phyloP scores from a whole-genome alignment of 805 yeast genomes.

The baker's yeast (Saccharomyces cerevisiae) region DNA sequence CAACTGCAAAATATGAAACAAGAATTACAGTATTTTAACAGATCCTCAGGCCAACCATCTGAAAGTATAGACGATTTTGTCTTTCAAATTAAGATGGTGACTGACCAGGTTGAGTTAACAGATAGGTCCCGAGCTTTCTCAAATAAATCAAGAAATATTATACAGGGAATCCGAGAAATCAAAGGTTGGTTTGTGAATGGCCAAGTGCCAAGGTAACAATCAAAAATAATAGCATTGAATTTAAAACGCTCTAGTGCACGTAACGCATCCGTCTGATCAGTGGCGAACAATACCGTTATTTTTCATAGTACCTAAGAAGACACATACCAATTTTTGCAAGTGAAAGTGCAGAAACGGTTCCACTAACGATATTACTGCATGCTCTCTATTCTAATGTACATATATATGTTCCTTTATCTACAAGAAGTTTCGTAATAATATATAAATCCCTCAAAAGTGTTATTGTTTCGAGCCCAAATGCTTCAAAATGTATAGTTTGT shows the following conservation, averaged over 20 bases:
- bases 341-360: not conserved
- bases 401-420: not conserved
- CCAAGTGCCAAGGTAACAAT: conserved; percentile 17
- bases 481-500: conserved; percentile 3
- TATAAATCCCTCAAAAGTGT: conserved; percentile 5
- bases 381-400: conserved; percentile 1
- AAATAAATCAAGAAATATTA: conserved; percentile 14
- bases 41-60: conserved; percentile 7
- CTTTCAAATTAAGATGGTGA: conserved; percentile 25
- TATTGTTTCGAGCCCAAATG: not conserved
- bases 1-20: conserved; percentile 27
- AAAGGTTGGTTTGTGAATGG: conserved; percentile 38
- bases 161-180: conserved; percentile 29
- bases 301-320: not conserved
- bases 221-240: not conserved
- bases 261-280: not conserved
- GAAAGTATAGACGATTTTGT: conserved; percentile 21
- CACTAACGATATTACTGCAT: not conserved
- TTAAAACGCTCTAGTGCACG: not conserved
- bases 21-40: conserved; percentile 25
- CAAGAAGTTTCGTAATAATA: conserved; percentile 2
- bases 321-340: not conserved
- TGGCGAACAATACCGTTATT: not conserved
- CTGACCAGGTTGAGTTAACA: conserved; percentile 15
- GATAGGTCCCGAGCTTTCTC: conserved; percentile 4